A percentile compares a stretch with the other conserved stretches of the same genome.
Evolutionary conservation across 352 stramenopile species (phyloP).

Genomic region (Phytophthora pluvialis): DNA sequence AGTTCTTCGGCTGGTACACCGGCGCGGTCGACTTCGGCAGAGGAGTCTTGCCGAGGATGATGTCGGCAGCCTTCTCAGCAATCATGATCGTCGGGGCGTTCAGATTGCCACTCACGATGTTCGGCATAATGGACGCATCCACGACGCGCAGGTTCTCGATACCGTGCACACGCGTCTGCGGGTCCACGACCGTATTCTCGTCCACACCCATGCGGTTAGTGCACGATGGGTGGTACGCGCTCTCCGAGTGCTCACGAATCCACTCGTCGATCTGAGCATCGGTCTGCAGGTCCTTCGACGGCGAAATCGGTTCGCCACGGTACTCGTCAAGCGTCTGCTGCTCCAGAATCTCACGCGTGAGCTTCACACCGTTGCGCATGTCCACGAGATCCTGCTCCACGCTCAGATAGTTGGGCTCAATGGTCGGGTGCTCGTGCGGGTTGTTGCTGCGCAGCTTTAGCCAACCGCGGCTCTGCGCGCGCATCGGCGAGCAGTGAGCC

Average conservation of each 20-base stretch:
- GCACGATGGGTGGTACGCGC: constrained; percentile 90
- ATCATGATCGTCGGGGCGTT: constrained; percentile 95
- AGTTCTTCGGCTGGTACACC: constrained; percentile 78
- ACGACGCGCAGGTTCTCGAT: constrained; percentile 90
- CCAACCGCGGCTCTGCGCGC: constrained; percentile 83
- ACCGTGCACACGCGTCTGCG: constrained; percentile 85
- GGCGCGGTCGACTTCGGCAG: constrained; percentile 76
- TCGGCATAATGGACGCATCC: constrained; percentile 95
- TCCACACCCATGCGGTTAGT: constrained; percentile 89
- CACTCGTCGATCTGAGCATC: constrained; percentile 86
- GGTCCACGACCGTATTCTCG: constrained; percentile 91
- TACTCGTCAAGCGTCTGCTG: constrained; percentile 87
- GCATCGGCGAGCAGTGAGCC: constrained; percentile 89
- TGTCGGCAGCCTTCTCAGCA: constrained; percentile 93
- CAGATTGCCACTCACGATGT: constrained; percentile 94
- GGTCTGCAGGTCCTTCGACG: constrained; percentile 59
- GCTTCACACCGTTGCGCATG: constrained; percentile 75
- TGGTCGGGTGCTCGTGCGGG: constrained; percentile 77
- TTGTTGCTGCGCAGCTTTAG: constrained; percentile 83
- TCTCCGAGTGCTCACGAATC: constrained; percentile 86
- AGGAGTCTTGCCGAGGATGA: constrained; percentile 83
- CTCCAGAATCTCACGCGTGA: constrained; percentile 90
- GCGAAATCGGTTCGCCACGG: constrained; percentile 81
- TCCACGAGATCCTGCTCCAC: constrained; percentile 82
- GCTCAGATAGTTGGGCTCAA: constrained; percentile 91